Base-by-base conservation (phyloP, 108 stramenopile genomes). In the Craspedostauros australis region DNA sequence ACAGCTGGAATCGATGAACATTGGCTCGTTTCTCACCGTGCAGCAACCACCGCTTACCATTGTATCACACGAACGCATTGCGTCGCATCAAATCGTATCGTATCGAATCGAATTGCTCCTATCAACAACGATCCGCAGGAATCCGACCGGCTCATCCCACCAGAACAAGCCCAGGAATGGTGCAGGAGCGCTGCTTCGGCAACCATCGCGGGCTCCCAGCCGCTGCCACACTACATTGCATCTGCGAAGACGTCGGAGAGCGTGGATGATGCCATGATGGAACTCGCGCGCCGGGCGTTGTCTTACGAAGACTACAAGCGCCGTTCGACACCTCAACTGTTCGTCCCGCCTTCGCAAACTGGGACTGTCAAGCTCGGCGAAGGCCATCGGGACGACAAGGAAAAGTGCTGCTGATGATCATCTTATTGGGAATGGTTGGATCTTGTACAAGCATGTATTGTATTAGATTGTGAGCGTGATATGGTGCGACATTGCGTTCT, bases 231-330 rank as follows among this genome's bases (percentile, higher is more conserved):
- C 62, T 95, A 82, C 68, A 95, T 97, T 72, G 89, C 95, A 5
- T 94, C 92, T 9, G 98, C 98, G 12, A 96, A 96, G 49, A 93
- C 90, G 14, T 92, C 95, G 0, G 58, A 82, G 14, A 91, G 93
- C 69, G 98, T 99, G 19, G 96, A 99, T 26, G 88, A 79, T 14
- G 95, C 95, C 14, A 97, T 99, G 62, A 50, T 71, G 28, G 84
- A 88, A 57, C 75, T 76, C 39, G 84, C 89, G 0, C 40, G 68
- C 21, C 48, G 68, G 36, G 77, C 77, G 3, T 50, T 79, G 52
- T 30, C 58, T 23, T 73, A 79, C 48, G 77, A 70, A 54, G 77
- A 73, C 26, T 63, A 70, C 37, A 73, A 73, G 40, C 51, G 43
- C 34, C 56, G 57, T 29, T 57, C 68, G n/a, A 60, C 66, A 46